Base-by-base conservation (phyloP, 257 asterid genomes). In the Linderniella brevidens region DNA sequence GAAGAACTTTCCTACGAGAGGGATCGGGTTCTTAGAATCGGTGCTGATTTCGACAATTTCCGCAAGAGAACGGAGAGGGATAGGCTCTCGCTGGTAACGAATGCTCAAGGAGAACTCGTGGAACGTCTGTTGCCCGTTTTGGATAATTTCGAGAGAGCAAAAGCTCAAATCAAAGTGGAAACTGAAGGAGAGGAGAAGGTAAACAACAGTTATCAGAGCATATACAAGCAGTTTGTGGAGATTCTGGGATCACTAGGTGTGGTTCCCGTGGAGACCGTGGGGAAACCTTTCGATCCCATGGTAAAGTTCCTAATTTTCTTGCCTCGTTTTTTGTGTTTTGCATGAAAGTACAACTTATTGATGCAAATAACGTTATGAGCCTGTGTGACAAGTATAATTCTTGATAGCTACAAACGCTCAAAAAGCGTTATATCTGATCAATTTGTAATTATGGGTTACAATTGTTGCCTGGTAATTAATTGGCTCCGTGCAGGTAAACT, bases 121-220 rank as follows among this genome's bases (percentile, higher is more conserved):
- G 96, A 85, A 63, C 73, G 57, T 52, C 67, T 81, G 59, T 68
- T 85, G 49, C 68, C 85, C 38, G 88, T 85, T 60, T 20, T 85
- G 73, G 93, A 85, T 79, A 82, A 80, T 60, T 85, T 80, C 49
- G 95, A 78, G 72, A 69, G 95, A 67, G 92, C 87, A 39, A 75
- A 74, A 72, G 63, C 73, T 55, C 82, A 80, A 65, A 67, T 85
- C 58, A 85, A 78, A 73, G 64, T 76, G 37, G 80, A 72, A 67
- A 77, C 80, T 8, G 92, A 75, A 70, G 92, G 76, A 48, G 95
- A 85, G 71, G 85, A 71, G 67, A 78, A 76, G 64, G 72, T 80
- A 50, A 72, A 17, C 14, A 73, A 67, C 55, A 84, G 92, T 73
- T 80, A 84, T 32, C 85, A 77, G 49, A 71, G 82, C 71, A 84